Base-by-base conservation (phyloP, 2,329 filamentous ascomycete species). In the Phialocephala subalpina region DNA sequence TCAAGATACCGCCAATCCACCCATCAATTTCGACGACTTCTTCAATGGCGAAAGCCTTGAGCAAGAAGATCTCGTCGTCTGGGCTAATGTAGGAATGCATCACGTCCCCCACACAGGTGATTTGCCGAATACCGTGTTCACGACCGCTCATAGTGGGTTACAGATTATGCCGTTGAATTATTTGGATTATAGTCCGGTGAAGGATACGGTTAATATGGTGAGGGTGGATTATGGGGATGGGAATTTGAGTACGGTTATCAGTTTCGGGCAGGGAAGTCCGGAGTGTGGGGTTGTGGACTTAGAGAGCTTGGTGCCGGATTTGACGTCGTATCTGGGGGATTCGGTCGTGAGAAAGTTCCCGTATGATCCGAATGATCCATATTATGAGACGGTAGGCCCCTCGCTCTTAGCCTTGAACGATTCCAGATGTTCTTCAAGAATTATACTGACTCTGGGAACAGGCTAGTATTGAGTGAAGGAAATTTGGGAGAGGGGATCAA, bases 51-150 rank as follows among this genome's bases (percentile, higher is more conserved):
- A 83, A 71, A 75, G 65, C 14, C 71, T 83, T 0, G 70, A 74
- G 36, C 78, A 83, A 65, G 78, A 81, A 71, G 81, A 82, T 45
- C 22, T 70, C 16, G 83, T 86, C 2, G 62, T 86, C 20, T 87
- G 82, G 81, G 78, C 87, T 65, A 87, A 84, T 65, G 70, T 84
- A 18, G 85, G 85, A 22, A 87, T 85, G 82, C 84, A 87, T 70
- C 85, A 87, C 71, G 75, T 86, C 18, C 82, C 85, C 11, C 81
- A 84, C 69, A 82, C 83, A 1, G 80, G 79, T n/a, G 83, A 85
- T 68, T 72, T 86, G 18, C 84, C 84, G 22, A 85, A 85, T 69
- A 87, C 84, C 8, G 27, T 68, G 3, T 58, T 65, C 47, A 60
- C 55, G 11, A 63, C 47, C 3, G 60, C 63, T 14, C 64, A 63